Conservation (phyloP, 2,329 filamentous ascomycete genomes). For the Fusarium subtropicale region DNA sequence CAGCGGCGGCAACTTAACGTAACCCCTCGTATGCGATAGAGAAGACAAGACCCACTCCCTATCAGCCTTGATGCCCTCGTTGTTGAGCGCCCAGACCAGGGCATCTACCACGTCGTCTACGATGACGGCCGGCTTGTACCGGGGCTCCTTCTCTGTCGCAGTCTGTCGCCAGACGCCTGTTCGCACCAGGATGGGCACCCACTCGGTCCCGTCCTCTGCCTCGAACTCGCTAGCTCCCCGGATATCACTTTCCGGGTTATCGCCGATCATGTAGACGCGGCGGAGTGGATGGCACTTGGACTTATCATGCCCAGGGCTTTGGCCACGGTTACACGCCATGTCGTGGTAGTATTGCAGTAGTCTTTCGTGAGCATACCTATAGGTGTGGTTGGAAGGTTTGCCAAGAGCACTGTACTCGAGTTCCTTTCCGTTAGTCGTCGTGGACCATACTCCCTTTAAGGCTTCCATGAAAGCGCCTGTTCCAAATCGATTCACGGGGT, state of each 20-base stretch:
- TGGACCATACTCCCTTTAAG: constrained; percentile 81
- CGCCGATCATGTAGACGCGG: constrained; percentile 93
- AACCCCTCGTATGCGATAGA: constrained; percentile 45
- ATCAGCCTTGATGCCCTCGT: constrained; percentile 58
- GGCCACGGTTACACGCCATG: constrained; percentile 39
- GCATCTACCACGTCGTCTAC: constrained; percentile 81
- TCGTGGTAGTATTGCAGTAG: constrained; percentile 65
- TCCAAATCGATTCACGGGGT: constrained; percentile 86
- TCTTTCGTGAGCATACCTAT: constrained; percentile 81
- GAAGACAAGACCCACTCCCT: constrained; percentile 49
- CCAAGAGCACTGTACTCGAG: constrained; percentile 78
- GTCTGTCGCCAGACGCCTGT: constrained; percentile 78
- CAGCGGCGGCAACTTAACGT: constrained; percentile 43
- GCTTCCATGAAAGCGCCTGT: constrained; percentile 92
- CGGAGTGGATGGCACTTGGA: constrained; percentile 64
- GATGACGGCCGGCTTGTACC: constrained; percentile 71
- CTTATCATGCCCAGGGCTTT: constrained; percentile 22
- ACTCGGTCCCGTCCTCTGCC: constrained; percentile 75
- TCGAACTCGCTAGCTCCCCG: constrained; percentile 82
- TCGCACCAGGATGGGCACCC: constrained; percentile 80
- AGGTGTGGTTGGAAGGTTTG: constrained; percentile 83
- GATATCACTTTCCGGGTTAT: constrained; percentile 92
- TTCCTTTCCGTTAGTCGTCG: constrained; percentile 72
- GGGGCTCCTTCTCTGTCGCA: constrained; percentile 60
- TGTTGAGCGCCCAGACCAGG: constrained; percentile 79